Evolutionary conservation across 371 early-diverging fungal genomes (phyloP), one percentile per base, ranked within the genome.

Genomic region (Rhizopus arrhizus): DNA sequence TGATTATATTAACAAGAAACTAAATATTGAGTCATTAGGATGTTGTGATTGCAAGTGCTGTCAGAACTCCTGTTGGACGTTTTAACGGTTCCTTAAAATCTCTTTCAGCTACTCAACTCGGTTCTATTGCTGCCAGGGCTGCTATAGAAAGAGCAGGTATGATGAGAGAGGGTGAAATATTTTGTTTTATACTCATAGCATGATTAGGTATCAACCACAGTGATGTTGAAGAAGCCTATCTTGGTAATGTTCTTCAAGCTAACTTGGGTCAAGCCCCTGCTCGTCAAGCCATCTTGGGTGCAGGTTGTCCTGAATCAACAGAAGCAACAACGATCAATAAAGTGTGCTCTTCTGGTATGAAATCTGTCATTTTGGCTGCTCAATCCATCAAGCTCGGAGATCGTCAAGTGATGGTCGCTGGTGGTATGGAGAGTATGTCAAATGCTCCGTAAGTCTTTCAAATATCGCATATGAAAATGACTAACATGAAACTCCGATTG

Each of bases 341-440:
- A 75, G 95, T 95, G 16, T 97, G 98, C 75, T 95, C 94, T 8
- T 91, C 92, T 5, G 98, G 95, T 22, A 89, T 95, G 91, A 97
- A 97, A 78, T 82, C 92, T 3, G 78, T 91, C 41, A 90, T 85
- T 76, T 59, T 91, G 69, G 92, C 90, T 12, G 71, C 91, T 7
- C 91, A 89, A 64, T 78, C 73, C 54, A 81, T 89, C 62, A 78
- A 82, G 68, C 69, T 78, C 22, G 88, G 85, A 29, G 80, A 78
- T 45, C 81, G 83, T 65, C 63, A 81, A 13, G 67, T 83, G 41
- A 89, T 94, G 80, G 77, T 95, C 15, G 94, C 95, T 42, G 98
- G 97, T 63, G 97, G 98, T 50, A 94, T 91, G 92, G 97, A 98
- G 71, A 91, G 91, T 79, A 96, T 97, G 96, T 88, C 90, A 56